Conservation (phyloP, 768 basidiomycete species). For the Collybia nuda region DNA sequence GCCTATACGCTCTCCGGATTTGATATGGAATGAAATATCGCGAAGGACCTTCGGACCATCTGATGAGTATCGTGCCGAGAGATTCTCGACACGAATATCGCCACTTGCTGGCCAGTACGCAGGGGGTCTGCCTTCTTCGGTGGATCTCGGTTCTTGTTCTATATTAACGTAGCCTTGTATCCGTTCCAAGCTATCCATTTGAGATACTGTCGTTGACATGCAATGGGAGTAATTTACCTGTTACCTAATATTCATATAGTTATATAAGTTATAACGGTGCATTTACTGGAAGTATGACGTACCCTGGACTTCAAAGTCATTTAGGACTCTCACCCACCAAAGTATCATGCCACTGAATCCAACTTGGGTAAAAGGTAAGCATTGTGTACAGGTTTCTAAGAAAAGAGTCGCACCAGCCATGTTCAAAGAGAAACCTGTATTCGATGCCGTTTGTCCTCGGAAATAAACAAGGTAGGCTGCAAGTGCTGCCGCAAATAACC, state of each 20-base stretch:
- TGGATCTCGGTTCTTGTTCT: conserved; percentile 51
- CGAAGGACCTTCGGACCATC: conserved; percentile 55
- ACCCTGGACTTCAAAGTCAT: conserved; percentile 45
- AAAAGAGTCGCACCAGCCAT: conserved; percentile 42
- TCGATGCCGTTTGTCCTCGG: conserved; percentile 36
- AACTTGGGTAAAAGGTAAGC: conserved; percentile 24
- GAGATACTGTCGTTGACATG: not conserved
- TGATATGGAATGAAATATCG: conserved; percentile 48
- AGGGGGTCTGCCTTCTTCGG: conserved; percentile 47
- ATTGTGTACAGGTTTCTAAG: conserved; percentile 24
- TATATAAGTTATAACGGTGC: not conserved
- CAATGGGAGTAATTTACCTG: conserved; percentile 26
- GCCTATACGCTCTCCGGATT: conserved; percentile 60
- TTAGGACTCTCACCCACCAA: conserved; percentile 41
- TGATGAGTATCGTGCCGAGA: conserved; percentile 58
- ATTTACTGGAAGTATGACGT: conserved; percentile 16
- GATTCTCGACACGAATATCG: conserved; percentile 47
- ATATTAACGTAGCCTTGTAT: conserved; percentile 65
- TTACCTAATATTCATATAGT: conserved; percentile 27
- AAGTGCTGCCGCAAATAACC: conserved; percentile 51
- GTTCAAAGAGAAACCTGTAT: conserved; percentile 53
- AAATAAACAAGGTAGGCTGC: conserved; percentile 56
- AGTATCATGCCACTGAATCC: conserved; percentile 58
- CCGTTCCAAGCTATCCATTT: conserved; percentile 52
- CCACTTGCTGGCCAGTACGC: conserved; percentile 69